Base-by-base conservation (phyloP, 108 stramenopile genomes). In the Fragilariopsis cylindrus region DNA sequence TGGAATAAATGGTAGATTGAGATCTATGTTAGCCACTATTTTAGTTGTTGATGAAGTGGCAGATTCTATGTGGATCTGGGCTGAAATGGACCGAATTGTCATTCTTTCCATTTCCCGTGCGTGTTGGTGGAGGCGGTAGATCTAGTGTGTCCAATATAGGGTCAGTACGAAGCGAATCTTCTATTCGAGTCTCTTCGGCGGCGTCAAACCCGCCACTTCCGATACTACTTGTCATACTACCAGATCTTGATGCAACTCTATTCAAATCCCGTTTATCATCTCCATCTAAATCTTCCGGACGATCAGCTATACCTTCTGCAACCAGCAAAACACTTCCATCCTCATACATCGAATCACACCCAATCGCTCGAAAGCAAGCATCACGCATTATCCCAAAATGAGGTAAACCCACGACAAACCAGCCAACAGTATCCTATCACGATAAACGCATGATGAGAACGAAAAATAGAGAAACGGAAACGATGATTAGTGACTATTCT, bases 21-120 rank as follows among this genome's bases (percentile, higher is more conserved):
- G 96, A 82, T 98, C 93, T 44, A 98, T 64, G 72, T 97, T 97
- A 39, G 95, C 90, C 7, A 98, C 83, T 30, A 98, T 76, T 50
- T 72, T 80, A 6, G 96, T 96, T 15, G 78, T 67, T 8, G 92
- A 93, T 21, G 83, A 73, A 0, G 92, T 90, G 1, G 97, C 91
- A 12, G 89, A 84, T 12, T 90, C 63, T 21, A 98, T 73, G 42
- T 92, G 75, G 50, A 97, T 85, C 18, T 81, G 60, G 3, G 92
- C 92, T 48, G 83, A 67, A 73, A 97, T 92, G 15, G 79, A 81
- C 4, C 87, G 75, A 54, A 97, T 81, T 2, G 87, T 90, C 87
- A 97, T 90, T 48, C 96, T 78, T 78, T 11, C 87, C 93, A 16
- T 75, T 70, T 11, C 91, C 92, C n/a, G 87, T 70, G 16, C 88